These are phyloP conservation scores for Sclerotinia minor DNA, from an alignment of 2,329 filamentous ascomycete genomes.

Conservation along the genomic window DNA sequence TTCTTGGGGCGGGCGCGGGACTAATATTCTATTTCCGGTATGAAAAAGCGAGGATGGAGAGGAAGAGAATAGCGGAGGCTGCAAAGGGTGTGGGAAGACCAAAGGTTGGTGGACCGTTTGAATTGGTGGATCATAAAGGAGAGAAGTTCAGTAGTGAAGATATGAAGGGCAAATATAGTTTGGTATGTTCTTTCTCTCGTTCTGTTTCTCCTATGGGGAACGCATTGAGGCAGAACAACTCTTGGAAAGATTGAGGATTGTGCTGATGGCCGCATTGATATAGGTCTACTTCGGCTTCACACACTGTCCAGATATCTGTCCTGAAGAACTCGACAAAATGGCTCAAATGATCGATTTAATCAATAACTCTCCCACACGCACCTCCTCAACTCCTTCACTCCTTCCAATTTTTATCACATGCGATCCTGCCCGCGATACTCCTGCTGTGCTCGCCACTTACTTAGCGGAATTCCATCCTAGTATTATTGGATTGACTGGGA, in stretches of 20 bases:
- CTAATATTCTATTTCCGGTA: constrained; percentile 89
- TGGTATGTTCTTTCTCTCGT: constrained; percentile 55
- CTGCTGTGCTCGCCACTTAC: constrained; percentile 80
- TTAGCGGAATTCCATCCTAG: constrained; percentile 85
- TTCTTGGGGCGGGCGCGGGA: constrained; percentile 73
- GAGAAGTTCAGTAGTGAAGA: constrained; percentile 74
- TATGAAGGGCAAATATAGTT: constrained; percentile 80
- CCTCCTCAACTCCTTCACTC: constrained; percentile 48
- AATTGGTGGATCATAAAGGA: constrained; percentile 79
- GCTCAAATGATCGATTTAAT: constrained; percentile 84
- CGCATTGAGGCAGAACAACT: neutral
- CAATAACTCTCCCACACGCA: constrained; percentile 45
- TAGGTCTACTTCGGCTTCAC: constrained; percentile 98
- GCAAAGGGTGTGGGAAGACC: constrained; percentile 90
- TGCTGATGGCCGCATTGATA: neutral
- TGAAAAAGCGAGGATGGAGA: constrained; percentile 88
- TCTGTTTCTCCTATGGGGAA: neutral
- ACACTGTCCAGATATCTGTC: constrained; percentile 97
- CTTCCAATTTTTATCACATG: constrained; percentile 89
- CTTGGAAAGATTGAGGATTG: no score
- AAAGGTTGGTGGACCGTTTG: constrained; percentile 87
- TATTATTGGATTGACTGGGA: constrained; percentile 87
- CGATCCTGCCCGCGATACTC: constrained; percentile 88
- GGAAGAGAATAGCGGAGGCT: constrained; percentile 84
- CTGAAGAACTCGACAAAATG: constrained; percentile 99